These are phyloP conservation scores for Ceratocystis papillata DNA, from an alignment of 2,329 filamentous ascomycete species.

Conservation along the genomic window DNA sequence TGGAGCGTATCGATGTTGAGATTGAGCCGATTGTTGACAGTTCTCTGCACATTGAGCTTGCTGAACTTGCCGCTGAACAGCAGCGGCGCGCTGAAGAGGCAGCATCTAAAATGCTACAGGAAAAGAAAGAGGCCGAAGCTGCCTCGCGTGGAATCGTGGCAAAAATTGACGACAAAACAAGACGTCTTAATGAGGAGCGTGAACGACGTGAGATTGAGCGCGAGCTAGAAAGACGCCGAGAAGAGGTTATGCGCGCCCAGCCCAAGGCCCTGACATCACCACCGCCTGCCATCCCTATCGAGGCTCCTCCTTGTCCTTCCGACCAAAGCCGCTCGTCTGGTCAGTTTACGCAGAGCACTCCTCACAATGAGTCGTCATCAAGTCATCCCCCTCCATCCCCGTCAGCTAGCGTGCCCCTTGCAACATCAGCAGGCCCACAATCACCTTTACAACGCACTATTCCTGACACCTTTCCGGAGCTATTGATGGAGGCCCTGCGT, in stretches of 20 bases:
- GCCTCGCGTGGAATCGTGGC: conserved; percentile 19
- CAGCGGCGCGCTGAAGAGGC: conserved; percentile 34
- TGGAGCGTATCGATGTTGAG: conserved; percentile 97
- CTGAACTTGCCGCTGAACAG: conserved; percentile 41
- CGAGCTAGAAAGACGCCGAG: conserved; percentile 15
- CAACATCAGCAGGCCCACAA: conserved; percentile 20
- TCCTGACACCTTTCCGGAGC: conserved; percentile 41
- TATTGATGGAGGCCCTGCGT: conserved; percentile 44
- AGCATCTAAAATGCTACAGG: conserved; percentile 33
- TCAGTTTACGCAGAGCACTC: neutral
- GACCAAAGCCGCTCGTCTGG: conserved; percentile 5
- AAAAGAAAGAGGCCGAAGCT: conserved; percentile 31
- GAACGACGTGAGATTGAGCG: conserved; percentile 14
- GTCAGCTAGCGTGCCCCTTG: conserved; percentile 21
- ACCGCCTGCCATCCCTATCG: conserved; percentile 23
- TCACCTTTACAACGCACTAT: conserved; percentile 7
- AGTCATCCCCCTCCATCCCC: neutral
- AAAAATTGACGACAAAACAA: conserved; percentile 18
- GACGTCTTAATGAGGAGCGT: conserved; percentile 19
- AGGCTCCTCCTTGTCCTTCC: conserved; percentile 19
- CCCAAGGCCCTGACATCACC: conserved; percentile 21
- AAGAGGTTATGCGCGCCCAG: conserved; percentile 17
- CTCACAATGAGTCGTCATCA: neutral
- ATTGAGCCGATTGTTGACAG: conserved; percentile 62
- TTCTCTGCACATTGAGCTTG: conserved; percentile 48